Evolutionary conservation across 768 basidiomycete species (phyloP), one percentile per base, ranked within the genome.

Genomic region (Lanmaoa pseudosensibilis): DNA sequence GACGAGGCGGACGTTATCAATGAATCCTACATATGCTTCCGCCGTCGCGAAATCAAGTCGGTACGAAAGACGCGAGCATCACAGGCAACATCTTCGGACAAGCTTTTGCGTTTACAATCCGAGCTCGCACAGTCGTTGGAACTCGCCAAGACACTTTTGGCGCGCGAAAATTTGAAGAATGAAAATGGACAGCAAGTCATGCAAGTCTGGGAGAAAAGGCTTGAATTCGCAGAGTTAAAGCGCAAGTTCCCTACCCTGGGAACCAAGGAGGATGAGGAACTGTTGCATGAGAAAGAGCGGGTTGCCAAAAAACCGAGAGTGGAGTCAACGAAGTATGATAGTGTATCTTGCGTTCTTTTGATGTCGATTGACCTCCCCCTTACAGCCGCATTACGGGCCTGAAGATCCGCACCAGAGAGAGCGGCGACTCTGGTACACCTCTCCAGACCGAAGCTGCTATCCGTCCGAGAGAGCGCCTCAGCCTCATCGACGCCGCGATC

Each of bases 11-110:
- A 97, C 70, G 87, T 87, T 45, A 81, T 81, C 62, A 93, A 92
- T 53, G 94, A 96, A 65, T 95, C 96, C 0, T 98, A 98, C 60
- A 90, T 98, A 44, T 99, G 97, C 74, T 99, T 99, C 81, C 85
- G 97, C 37, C 83, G 94, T 57, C 87, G 95, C 52, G 96, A 98
- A 70, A 87, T 90, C 73, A 98, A 98, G 70, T 86, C 92, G 4
- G 83, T 92, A 44, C 86, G 97, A 59, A 98, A 98, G 76, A 98
- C 96, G 10, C 86, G 96, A 9, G 88, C 94, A 15, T 89, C 89
- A 1, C 95, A 98, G 66, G 86, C 86, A 11, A 88, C 90, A 1
- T 92, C 87, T 18, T 88, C 94, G 15, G 96, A 98, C 65, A 92
- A 93, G 62, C 83, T 99, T 61, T 73, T 85, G 5, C 90, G 92